These are phyloP conservation scores for Fusarium sp. DNA, from an alignment of 2,329 filamentous ascomycete genomes.

Conservation along the genomic window DNA sequence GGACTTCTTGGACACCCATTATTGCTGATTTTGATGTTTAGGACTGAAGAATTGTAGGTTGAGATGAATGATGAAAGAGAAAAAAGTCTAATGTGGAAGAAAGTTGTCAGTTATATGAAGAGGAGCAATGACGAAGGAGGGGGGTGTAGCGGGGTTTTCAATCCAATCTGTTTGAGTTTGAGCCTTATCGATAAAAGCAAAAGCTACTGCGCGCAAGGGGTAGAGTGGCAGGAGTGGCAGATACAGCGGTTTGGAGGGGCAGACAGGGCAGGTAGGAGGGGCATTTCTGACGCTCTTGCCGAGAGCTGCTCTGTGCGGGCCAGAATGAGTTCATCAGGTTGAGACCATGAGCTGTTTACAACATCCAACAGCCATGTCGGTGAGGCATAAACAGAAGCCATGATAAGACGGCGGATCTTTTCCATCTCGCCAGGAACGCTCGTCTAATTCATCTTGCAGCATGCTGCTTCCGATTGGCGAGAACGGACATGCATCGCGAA, in stretches of 20 bases:
- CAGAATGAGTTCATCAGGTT: constrained; percentile 40
- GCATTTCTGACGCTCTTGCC: constrained; percentile 31
- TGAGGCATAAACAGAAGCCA: constrained; percentile 37
- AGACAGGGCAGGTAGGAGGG: constrained; percentile 30
- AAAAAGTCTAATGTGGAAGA: constrained; percentile 40
- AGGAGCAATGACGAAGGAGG: constrained; percentile 36
- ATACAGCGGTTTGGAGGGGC: constrained; percentile 21
- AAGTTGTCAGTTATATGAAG: constrained; percentile 39
- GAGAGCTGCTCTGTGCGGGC: constrained; percentile 33
- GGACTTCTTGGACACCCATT: constrained; percentile 55
- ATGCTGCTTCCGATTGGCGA: constrained; percentile 40
- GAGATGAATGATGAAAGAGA: constrained; percentile 27
- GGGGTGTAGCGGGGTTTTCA: constrained; percentile 44
- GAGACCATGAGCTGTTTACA: constrained; percentile 40
- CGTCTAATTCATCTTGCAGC: constrained; percentile 35
- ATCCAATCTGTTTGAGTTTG: constrained; percentile 22
- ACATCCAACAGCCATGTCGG: constrained; percentile 38
- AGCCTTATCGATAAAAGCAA: constrained; percentile 43
- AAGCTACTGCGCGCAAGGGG: constrained; percentile 29
- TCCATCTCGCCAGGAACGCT: constrained; percentile 23
- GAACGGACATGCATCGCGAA: constrained; percentile 8
- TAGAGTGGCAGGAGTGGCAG: constrained; percentile 16
- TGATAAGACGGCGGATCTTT: constrained; percentile 35
- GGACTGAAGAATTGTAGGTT: constrained; percentile 27
- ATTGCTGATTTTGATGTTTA: constrained; percentile 43